phyloP scores from a whole-genome alignment of 2,329 filamentous ascomycete genomes.

The Lasiodiplodia sp. region DNA sequence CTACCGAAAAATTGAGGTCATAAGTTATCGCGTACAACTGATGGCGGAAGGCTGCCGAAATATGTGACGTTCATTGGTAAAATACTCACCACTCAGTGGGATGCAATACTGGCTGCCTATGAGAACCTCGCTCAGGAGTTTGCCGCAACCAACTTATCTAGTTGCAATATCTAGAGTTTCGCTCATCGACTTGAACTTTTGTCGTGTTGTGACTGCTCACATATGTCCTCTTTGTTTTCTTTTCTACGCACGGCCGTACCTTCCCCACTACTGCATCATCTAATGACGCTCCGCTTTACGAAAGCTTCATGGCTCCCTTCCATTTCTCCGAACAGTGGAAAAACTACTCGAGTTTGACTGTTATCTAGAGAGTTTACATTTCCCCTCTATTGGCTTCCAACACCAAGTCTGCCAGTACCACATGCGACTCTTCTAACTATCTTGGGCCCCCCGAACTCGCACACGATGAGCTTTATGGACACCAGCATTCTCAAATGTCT shows the following conservation, averaged over 20 bases:
- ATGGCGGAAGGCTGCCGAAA: no score
- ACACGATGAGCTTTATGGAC: conserved; percentile 48
- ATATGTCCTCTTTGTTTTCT: background rate
- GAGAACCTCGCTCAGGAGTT: no score
- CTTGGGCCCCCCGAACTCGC: conserved; percentile 43
- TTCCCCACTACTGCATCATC: background rate
- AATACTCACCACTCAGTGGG: no score
- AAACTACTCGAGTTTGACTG: background rate
- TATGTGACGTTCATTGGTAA: no score
- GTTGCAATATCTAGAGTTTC: background rate
- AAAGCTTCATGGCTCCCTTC: background rate
- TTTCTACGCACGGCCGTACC: background rate
- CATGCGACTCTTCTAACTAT: conserved; percentile 46
- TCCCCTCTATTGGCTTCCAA: conserved; percentile 35
- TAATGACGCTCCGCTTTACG: background rate
- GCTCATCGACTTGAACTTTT: background rate
- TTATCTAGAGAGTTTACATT: background rate
- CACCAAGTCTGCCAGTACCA: conserved; percentile 42
- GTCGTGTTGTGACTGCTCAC: background rate
- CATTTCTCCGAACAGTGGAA: background rate
- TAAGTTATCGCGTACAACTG: no score
- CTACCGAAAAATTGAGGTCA: no score
- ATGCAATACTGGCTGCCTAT: no score
- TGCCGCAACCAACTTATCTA: background rate
- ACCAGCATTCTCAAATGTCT: conserved; percentile 39